These are phyloP conservation scores for Aciculosporium take DNA, from an alignment of 2,329 filamentous ascomycete genomes.

Conservation along the genomic window DNA sequence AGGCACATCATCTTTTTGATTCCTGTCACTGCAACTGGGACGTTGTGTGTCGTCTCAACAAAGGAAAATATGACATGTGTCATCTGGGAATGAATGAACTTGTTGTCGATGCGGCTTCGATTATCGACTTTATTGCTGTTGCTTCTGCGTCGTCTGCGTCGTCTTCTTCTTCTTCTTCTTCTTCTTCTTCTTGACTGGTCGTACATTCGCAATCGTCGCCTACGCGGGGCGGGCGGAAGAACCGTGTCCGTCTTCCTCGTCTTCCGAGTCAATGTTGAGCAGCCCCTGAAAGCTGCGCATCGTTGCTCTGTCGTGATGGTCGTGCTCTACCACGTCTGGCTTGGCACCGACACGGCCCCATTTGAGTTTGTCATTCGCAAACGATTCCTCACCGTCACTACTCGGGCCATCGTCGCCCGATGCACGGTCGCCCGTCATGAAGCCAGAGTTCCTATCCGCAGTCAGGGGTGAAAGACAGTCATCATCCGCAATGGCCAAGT, in stretches of 20 bases:
- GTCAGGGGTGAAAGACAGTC: conserved; percentile 51
- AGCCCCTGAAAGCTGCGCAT: conserved; percentile 40
- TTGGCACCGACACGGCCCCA: conserved; percentile 37
- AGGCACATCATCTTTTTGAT: too few species aligned
- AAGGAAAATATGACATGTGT: background rate
- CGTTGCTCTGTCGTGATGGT: conserved; percentile 24
- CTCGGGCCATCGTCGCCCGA: conserved; percentile 39
- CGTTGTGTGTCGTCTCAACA: background rate
- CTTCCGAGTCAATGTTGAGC: conserved; percentile 26
- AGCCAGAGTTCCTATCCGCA: conserved; percentile 13
- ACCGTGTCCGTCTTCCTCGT: conserved; percentile 19
- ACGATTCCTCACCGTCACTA: conserved; percentile 42
- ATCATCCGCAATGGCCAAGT: conserved; percentile 48
- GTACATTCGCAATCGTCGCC: background rate
- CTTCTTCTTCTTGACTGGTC: background rate
- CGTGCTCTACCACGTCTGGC: conserved; percentile 46
- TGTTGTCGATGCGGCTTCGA: background rate
- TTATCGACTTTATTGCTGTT: too few species aligned
- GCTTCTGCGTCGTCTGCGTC: background rate
- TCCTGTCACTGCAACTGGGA: background rate
- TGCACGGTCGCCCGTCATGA: conserved; percentile 22
- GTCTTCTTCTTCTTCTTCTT: background rate
- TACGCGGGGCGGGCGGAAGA: conserved; percentile 2
- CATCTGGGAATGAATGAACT: background rate
- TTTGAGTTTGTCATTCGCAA: conserved; percentile 27